Conservation (phyloP, 371 early-diverging fungal genomes). For the Mycotypha africana region DNA sequence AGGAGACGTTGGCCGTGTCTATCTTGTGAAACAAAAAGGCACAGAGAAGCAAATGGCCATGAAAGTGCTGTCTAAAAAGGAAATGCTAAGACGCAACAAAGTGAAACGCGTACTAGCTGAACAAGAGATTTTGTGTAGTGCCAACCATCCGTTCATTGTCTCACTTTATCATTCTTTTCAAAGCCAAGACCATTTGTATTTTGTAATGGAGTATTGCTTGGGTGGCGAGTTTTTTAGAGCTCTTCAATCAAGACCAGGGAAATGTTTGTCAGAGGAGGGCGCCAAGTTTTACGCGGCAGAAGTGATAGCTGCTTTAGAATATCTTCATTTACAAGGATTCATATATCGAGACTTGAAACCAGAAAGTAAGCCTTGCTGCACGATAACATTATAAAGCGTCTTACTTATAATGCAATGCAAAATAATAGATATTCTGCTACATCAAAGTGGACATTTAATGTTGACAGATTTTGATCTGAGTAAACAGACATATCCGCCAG, state of each 20-base stretch:
- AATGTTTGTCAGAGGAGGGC: conserved; percentile 77
- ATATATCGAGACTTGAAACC: conserved; percentile 99
- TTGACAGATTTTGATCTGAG: conserved; percentile 95
- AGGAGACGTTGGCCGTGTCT: conserved; percentile 96
- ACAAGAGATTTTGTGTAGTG: conserved; percentile 88
- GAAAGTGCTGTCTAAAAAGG: conserved; percentile 89
- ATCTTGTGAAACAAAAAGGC: conserved; percentile 84
- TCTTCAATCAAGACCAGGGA: conserved; percentile 78
- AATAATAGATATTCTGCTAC: conserved; percentile 87
- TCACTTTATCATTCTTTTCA: conserved; percentile 96
- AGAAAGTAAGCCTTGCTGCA: too few relatives aligned
- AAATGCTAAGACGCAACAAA: conserved; percentile 94
- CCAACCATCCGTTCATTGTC: conserved; percentile 97
- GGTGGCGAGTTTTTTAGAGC: conserved; percentile 97
- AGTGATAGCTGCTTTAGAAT: conserved; percentile 88
- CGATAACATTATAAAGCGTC: too few relatives aligned
- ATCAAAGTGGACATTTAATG: conserved; percentile 93
- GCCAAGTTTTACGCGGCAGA: conserved; percentile 98
- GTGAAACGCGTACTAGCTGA: conserved; percentile 93
- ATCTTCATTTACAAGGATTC: conserved; percentile 91
- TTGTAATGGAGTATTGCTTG: conserved; percentile 97
- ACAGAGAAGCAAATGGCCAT: conserved; percentile 81
- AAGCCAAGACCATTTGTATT: conserved; percentile 88
- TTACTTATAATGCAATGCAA: too few relatives aligned
- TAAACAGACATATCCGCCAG: conserved; percentile 75